phyloP scores from a whole-genome alignment of 176 grass and related monocot species.

The Hordeum vulgare region MorexV3_pseudomolecules_assembly NC_058519.1:3425537-3426036 shows the following conservation, averaged over 20 bases:
- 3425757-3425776: slow-evolving; percentile 17
- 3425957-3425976: not conserved
- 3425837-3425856: not conserved
- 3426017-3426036: not conserved
- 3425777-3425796: not conserved
- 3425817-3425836: not conserved
- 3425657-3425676: slow-evolving; percentile 99
- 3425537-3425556: slow-evolving; percentile 58
- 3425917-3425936: not conserved
- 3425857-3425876: not conserved
- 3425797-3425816: not conserved
- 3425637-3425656: slow-evolving; percentile 56
- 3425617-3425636: slow-evolving; percentile 3
- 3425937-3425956: not conserved
- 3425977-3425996: not conserved
- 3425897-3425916: not conserved
- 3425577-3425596: slow-evolving; percentile 19
- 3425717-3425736: slow-evolving; percentile 93
- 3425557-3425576: slow-evolving; percentile 1
- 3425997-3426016: not conserved
- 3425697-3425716: slow-evolving; percentile 63
- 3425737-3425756: slow-evolving; percentile 93
- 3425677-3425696: slow-evolving; percentile 95
- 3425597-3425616: slow-evolving; percentile 3
- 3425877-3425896: not conserved